Conservation (phyloP, 1,139 yeast species). For the Nakaseomyces bracarensis region DNA sequence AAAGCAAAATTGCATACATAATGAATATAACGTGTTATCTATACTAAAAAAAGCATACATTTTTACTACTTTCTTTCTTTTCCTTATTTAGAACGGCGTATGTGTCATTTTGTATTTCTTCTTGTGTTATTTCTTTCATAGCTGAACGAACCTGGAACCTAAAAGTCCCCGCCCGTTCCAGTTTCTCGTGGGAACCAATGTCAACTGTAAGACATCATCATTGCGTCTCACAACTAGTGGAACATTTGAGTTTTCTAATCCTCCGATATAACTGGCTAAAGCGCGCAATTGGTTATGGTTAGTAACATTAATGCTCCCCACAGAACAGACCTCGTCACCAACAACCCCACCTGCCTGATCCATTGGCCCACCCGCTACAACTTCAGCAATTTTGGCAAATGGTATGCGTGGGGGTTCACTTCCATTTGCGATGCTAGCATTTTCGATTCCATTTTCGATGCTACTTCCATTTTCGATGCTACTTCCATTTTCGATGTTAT, state of each 20-base stretch:
- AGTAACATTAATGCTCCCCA: slow-evolving; percentile 48
- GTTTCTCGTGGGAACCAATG: slow-evolving; percentile 42
- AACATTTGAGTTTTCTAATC: slow-evolving; percentile 16
- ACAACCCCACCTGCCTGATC: slow-evolving; percentile 33
- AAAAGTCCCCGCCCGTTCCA: slow-evolving; percentile 71
- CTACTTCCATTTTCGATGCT: too few species aligned
- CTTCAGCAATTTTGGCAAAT: slow-evolving; percentile 49
- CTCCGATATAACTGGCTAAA: slow-evolving; percentile 16
- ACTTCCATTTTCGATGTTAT: too few species aligned
- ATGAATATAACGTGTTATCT: too few species aligned
- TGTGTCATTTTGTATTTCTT: not conserved
- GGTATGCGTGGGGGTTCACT: too few species aligned
- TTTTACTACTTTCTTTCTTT: too few species aligned
- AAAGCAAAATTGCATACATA: too few species aligned
- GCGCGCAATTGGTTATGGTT: slow-evolving; percentile 41
- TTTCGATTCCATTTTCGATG: too few species aligned
- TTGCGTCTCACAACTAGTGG: slow-evolving; percentile 17
- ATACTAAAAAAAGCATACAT: too few species aligned
- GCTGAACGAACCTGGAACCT: slow-evolving; percentile 42
- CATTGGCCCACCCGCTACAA: slow-evolving; percentile 45
- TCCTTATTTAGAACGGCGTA: not conserved
- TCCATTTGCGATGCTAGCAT: too few species aligned
- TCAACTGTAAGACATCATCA: slow-evolving; percentile 11
- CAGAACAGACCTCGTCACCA: slow-evolving; percentile 43
- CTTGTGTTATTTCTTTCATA: not conserved